Evolutionary conservation across 345 rosid genomes (phyloP).

Genomic region (rapeseed (Brassica napus)): Da-Ae NC_063443.1:76501-77000

Average conservation of each 20-base stretch:
- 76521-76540: constrained; percentile 87
- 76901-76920: not conserved
- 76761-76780: no score
- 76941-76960: not conserved
- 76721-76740: no score
- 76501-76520: constrained; percentile 76
- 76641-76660: not conserved
- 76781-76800: no score
- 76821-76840: not conserved
- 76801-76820: not conserved
- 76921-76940: not conserved
- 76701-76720: no score
- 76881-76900: not conserved
- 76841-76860: not conserved
- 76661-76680: no score
- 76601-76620: constrained; percentile 77
- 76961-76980: constrained; percentile 55
- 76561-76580: constrained; percentile 81
- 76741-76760: no score
- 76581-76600: constrained; percentile 74
- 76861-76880: not conserved
- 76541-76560: constrained; percentile 86
- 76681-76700: no score
- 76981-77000: constrained; percentile 87
- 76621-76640: constrained; percentile 49